phyloP scores from a whole-genome alignment of 345 rosid species.

The Kandelia obovata region DNA sequence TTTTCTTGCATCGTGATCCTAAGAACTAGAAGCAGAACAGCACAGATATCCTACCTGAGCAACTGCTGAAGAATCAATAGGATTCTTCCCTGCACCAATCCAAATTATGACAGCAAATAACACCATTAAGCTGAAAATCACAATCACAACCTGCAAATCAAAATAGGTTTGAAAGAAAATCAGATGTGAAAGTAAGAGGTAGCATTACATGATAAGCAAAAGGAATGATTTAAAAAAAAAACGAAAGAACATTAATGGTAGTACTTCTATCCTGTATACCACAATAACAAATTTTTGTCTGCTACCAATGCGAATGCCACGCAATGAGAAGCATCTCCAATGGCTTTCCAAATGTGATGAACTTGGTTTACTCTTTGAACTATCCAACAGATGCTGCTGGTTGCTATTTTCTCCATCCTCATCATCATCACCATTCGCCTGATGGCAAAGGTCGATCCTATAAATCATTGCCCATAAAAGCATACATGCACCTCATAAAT shows the following conservation, averaged over 20 bases:
- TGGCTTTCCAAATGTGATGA: slow-evolving; percentile 27
- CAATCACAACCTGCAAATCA: slow-evolving; percentile 34
- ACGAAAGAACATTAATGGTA: too few relatives aligned
- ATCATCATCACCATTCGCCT: slow-evolving; percentile 50
- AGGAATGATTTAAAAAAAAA: too few relatives aligned
- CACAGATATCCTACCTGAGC: slow-evolving; percentile 37
- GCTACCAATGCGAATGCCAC: slow-evolving; percentile 45
- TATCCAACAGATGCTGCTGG: slow-evolving; percentile 44
- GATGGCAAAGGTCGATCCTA: slow-evolving; percentile 82
- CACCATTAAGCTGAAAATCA: slow-evolving; percentile 47
- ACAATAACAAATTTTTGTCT: slow-evolving; percentile 56
- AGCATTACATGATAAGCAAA: background rate
- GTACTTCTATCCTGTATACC: slow-evolving; percentile 27
- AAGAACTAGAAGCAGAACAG: background rate
- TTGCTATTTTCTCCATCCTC: slow-evolving; percentile 43
- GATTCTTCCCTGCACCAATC: slow-evolving; percentile 49
- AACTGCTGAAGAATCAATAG: slow-evolving; percentile 41
- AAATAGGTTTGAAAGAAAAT: background rate
- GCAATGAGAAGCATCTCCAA: slow-evolving; percentile 46
- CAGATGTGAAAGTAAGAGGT: background rate
- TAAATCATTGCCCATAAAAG: slow-evolving; percentile 41
- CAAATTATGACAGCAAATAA: slow-evolving; percentile 50
- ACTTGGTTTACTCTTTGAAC: slow-evolving; percentile 33
- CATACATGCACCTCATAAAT: slow-evolving; percentile 24
- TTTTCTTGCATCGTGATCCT: too few relatives aligned